phyloP scores from a whole-genome alignment of 805 yeast species.

The Yamadazyma insecticola region DNA sequence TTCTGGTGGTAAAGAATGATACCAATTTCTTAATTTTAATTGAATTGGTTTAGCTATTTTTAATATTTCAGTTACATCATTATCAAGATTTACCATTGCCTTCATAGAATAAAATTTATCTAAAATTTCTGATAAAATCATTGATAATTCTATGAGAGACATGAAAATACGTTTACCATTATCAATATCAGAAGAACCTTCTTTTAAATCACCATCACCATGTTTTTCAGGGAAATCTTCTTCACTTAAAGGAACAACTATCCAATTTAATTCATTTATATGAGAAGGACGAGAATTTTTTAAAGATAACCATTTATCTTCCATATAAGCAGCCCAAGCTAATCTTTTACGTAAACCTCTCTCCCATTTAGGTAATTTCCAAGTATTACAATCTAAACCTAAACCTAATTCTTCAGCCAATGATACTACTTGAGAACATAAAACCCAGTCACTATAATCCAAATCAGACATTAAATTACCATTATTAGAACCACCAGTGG shows the following conservation, averaged over 20 bases:
- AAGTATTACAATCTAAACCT: conserved; percentile 82
- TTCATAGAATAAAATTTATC: conserved; percentile 67
- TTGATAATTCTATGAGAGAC: conserved; percentile 60
- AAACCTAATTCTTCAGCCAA: conserved; percentile 87
- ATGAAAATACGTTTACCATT: conserved; percentile 67
- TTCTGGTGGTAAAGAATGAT: conserved; percentile 62
- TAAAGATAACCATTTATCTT: conserved; percentile 86
- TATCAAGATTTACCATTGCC: conserved; percentile 49
- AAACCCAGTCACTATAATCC: conserved; percentile 71
- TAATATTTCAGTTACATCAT: conserved; percentile 63
- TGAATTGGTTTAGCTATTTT: conserved; percentile 79
- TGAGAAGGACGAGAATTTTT: conserved; percentile 85
- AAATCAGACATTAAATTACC: conserved; percentile 21
- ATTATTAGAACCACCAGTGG: conserved; percentile 13
- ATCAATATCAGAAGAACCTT: conserved; percentile 64
- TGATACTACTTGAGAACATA: conserved; percentile 83
- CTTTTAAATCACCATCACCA: conserved; percentile 46
- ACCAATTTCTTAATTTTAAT: conserved; percentile 67
- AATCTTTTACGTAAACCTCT: conserved; percentile 79
- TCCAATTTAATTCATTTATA: conserved; percentile 71
- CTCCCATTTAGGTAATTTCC: conserved; percentile 97
- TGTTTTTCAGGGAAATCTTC: conserved; percentile 79
- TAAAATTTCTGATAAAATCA: conserved; percentile 67
- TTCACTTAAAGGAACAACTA: conserved; percentile 60
- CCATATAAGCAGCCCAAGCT: conserved; percentile 94